phyloP scores from a whole-genome alignment of 192 early-diverging fungal species.

The Mortierella antarctica region DNA sequence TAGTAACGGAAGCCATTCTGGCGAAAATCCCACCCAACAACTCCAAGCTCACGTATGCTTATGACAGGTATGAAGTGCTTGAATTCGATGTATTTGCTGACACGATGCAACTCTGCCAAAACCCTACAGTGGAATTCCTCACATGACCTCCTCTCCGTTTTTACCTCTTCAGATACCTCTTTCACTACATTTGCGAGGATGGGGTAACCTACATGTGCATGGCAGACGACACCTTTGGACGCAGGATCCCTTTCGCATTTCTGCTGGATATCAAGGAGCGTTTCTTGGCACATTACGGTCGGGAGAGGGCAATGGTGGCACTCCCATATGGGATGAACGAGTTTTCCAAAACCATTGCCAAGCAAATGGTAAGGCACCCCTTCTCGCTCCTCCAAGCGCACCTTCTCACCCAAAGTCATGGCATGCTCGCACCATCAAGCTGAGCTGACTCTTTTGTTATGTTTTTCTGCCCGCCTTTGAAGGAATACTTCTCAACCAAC shows the following conservation, averaged over 20 bases:
- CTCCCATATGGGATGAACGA: conserved; percentile 81
- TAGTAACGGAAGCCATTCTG: conserved; percentile 86
- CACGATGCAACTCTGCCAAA: neutral
- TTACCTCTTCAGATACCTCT: conserved; percentile 73
- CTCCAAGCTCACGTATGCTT: conserved; percentile 93
- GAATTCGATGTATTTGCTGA: neutral
- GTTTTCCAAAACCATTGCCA: conserved; percentile 81
- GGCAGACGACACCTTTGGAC: conserved; percentile 76
- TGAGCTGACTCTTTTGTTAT: neutral
- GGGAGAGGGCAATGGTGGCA: conserved; percentile 63
- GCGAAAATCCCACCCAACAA: conserved; percentile 92
- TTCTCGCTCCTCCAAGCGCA: no score
- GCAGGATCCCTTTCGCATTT: conserved; percentile 90
- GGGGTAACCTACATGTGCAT: conserved; percentile 89
- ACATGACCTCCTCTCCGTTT: neutral
- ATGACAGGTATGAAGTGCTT: conserved; percentile 73
- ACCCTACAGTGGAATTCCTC: neutral
- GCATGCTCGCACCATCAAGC: neutral
- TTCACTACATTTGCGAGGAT: conserved; percentile 88
- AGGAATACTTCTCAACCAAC: conserved; percentile 79
- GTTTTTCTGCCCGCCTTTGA: neutral
- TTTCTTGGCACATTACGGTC: conserved; percentile 70
- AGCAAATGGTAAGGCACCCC: conserved; percentile 76
- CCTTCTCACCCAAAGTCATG: neutral
- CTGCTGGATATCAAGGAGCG: conserved; percentile 81